Evolutionary conservation across 23 red algal genomes (phyloP).

Genomic region (Gracilariopsis chorda): DNA sequence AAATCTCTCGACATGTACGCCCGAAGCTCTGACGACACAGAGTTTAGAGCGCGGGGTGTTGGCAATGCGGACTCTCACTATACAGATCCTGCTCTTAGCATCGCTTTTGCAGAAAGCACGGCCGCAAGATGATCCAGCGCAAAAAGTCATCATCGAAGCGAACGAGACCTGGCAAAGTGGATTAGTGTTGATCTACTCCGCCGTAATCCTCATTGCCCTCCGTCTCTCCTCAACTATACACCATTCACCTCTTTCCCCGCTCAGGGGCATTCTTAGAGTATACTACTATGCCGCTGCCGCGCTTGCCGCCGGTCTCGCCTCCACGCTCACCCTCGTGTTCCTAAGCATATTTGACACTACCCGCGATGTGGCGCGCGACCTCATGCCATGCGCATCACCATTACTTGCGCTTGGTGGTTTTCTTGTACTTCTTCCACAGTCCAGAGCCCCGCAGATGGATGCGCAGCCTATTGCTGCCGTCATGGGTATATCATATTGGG

Average conservation of each 20-base stretch:
- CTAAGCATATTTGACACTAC: neutral
- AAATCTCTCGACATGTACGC: no score
- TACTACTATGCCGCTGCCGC: neutral
- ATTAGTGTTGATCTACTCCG: neutral
- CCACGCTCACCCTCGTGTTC: neutral
- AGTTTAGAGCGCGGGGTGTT: no score
- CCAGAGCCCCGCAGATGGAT: neutral
- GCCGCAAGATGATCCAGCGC: no score
- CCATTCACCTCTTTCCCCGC: conserved; percentile 1
- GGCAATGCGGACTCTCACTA: no score
- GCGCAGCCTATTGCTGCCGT: neutral
- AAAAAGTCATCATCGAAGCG: neutral
- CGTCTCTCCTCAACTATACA: conserved; percentile 1
- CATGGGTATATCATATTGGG: neutral
- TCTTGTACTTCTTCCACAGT: neutral
- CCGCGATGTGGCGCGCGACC: neutral
- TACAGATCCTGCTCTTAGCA: no score
- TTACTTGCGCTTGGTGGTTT: neutral
- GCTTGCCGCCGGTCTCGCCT: neutral
- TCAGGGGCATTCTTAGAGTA: neutral
- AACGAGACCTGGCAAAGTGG: neutral
- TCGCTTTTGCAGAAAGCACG: no score
- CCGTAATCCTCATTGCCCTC: neutral
- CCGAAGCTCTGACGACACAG: no score
- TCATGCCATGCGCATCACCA: conserved; percentile 8